Evolutionary conservation across 176 grass and related monocot species (phyloP).

Genomic region (Avena eriantha): DNA sequence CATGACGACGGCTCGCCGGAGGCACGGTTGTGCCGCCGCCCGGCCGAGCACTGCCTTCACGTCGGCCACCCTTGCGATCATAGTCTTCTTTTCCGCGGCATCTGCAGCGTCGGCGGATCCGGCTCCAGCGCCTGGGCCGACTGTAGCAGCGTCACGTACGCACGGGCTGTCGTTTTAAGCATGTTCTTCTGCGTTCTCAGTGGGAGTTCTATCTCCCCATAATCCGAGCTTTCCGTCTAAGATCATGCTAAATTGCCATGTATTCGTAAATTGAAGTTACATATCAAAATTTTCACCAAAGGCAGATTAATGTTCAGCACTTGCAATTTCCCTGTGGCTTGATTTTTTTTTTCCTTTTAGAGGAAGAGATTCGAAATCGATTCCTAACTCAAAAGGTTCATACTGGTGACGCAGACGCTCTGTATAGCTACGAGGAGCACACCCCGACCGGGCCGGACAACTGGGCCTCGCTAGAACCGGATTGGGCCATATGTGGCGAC

Average conservation of each 20-base stretch:
- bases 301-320: too few species aligned
- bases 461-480: conserved; percentile 53
- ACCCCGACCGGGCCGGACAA: conserved; percentile 42
- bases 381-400: neutral
- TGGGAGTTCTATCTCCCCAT: neutral
- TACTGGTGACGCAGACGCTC: conserved; percentile 34
- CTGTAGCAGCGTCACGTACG: neutral
- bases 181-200: neutral
- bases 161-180: neutral
- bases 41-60: neutral
- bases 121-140: neutral
- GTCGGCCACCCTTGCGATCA: neutral
- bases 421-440: conserved; percentile 44
- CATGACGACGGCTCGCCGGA: neutral
- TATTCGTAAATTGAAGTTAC: neutral
- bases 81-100: neutral
- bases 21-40: neutral
- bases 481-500: conserved; percentile 56
- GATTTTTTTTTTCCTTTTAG: neutral
- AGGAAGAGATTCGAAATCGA: neutral
- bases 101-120: neutral
- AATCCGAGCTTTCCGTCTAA: neutral
- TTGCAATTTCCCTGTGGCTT: neutral
- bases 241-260: neutral
- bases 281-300: neutral